Conservation (phyloP, 495 filamentous ascomycete species). For the Aspergillus ellipticus region DNA sequence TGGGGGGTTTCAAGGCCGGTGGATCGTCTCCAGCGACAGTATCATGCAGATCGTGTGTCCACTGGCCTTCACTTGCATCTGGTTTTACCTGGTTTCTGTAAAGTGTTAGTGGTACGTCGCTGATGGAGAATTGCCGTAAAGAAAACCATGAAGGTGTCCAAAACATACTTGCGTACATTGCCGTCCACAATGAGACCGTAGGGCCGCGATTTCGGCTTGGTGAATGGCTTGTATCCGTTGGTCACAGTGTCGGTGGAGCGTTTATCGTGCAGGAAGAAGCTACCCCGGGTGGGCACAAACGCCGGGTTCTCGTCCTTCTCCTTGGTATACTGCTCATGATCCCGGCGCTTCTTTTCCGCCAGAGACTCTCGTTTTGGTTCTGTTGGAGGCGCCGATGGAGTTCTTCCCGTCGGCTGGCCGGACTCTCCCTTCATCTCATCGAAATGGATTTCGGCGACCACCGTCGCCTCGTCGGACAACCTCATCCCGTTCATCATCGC, state of each 20-base stretch:
- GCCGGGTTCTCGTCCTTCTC: slow-evolving; percentile 85
- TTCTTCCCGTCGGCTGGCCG: slow-evolving; percentile 26
- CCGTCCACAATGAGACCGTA: slow-evolving; percentile 47
- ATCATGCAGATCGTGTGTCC: slow-evolving; percentile 96
- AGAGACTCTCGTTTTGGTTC: slow-evolving; percentile 45
- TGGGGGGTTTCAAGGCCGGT: slow-evolving; percentile 27
- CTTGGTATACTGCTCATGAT: slow-evolving; percentile 87
- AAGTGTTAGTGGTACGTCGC: slow-evolving; percentile 14
- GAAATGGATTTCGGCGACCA: slow-evolving; percentile 60
- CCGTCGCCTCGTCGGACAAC: slow-evolving; percentile 54
- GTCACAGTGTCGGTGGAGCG: slow-evolving; percentile 68
- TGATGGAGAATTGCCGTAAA: background rate
- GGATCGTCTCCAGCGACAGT: slow-evolving; percentile 54
- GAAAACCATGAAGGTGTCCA: background rate
- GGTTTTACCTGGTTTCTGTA: slow-evolving; percentile 69
- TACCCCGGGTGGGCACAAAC: slow-evolving; percentile 90
- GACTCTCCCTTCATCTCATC: slow-evolving; percentile 51
- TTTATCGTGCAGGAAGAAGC: slow-evolving; percentile 97
- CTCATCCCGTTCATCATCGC: slow-evolving; percentile 84
- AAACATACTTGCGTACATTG: slow-evolving; percentile 39
- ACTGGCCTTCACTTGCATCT: slow-evolving; percentile 74
- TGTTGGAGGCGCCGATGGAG: slow-evolving; percentile 39
- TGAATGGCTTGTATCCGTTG: slow-evolving; percentile 47
- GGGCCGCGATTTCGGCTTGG: slow-evolving; percentile 42
- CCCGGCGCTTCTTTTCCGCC: slow-evolving; percentile 68